phyloP scores from a whole-genome alignment of 2,329 filamentous ascomycete species.

The Microsporum ferrugineum region DNA sequence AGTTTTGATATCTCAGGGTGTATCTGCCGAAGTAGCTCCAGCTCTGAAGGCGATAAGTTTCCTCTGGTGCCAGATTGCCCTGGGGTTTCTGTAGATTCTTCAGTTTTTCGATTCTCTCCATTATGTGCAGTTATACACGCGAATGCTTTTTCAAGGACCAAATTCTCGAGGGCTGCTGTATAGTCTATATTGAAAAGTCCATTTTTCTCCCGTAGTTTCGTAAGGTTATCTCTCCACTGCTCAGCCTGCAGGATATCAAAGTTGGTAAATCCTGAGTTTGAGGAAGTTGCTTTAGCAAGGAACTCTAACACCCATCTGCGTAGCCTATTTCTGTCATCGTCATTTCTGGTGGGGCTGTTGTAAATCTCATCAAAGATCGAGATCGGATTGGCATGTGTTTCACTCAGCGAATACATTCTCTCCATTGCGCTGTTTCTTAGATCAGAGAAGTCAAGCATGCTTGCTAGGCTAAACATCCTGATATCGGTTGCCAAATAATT shows the following conservation, averaged over 20 bases:
- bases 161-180: neutral
- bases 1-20: conserved; percentile 2
- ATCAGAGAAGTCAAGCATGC: conserved; percentile 10
- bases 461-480: conserved; percentile 13
- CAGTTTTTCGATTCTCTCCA: neutral
- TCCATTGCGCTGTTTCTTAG: conserved; percentile 9
- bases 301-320: conserved; percentile 12
- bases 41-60: neutral
- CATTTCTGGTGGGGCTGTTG: neutral
- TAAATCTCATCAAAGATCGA: conserved; percentile 13
- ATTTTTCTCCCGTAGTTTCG: conserved; percentile 3
- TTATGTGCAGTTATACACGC: neutral
- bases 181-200: conserved; percentile 9
- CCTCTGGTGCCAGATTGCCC: neutral
- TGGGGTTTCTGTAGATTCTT: conserved; percentile 11
- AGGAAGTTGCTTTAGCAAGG: conserved; percentile 4
- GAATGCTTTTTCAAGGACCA: conserved; percentile 8
- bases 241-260: conserved; percentile 9
- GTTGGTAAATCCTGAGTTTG: conserved; percentile 6
- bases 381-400: conserved; percentile 10
- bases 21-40: neutral
- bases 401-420: conserved; percentile 10
- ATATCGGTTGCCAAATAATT: conserved; percentile 11
- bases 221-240: conserved; percentile 9
- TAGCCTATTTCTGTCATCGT: conserved; percentile 8